A percentile compares a stretch with the other conserved stretches of the same genome.
Evolutionary conservation across 371 early-diverging fungal genomes (phyloP).

Genomic region (Rhizopus microsporus): DNA sequence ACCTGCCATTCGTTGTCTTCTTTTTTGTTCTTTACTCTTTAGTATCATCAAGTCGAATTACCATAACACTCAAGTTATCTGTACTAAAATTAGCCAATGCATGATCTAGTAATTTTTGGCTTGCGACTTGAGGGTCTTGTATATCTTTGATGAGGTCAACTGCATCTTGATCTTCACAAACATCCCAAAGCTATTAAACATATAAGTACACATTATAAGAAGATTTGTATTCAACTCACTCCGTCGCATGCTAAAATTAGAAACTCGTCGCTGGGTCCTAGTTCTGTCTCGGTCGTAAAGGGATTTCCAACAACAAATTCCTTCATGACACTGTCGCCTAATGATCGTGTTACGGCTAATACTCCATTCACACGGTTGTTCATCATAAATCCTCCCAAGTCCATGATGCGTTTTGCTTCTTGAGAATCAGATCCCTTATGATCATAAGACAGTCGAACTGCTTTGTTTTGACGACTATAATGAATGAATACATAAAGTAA

Average conservation of each 20-base stretch:
- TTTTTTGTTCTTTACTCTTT: no score
- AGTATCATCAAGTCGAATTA: slow-evolving; percentile 40
- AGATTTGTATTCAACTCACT: slow-evolving; percentile 53
- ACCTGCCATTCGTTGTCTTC: no score
- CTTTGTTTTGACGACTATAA: slow-evolving; percentile 77
- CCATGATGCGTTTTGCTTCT: slow-evolving; percentile 88
- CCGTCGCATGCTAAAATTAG: slow-evolving; percentile 98
- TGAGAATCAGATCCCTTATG: slow-evolving; percentile 94
- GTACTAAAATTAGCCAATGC: slow-evolving; percentile 91
- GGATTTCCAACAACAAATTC: slow-evolving; percentile 94
- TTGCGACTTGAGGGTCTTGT: slow-evolving; percentile 78
- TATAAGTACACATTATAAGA: not conserved
- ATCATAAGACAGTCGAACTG: slow-evolving; percentile 92
- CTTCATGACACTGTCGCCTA: slow-evolving; percentile 97
- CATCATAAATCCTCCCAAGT: slow-evolving; percentile 94
- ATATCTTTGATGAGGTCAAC: slow-evolving; percentile 83
- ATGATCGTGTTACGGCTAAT: slow-evolving; percentile 94
- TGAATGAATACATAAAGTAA: not conserved
- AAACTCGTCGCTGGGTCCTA: slow-evolving; percentile 72
- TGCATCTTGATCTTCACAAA: slow-evolving; percentile 95
- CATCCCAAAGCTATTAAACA: slow-evolving; percentile 88
- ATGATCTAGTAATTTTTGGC: slow-evolving; percentile 80
- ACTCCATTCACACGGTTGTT: slow-evolving; percentile 98
- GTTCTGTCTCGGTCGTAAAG: slow-evolving; percentile 87
- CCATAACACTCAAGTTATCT: slow-evolving; percentile 93